Evolutionary conservation across 1,284 basidiomycete genomes (phyloP).

Genomic region (Golubevia sp.): DNA sequence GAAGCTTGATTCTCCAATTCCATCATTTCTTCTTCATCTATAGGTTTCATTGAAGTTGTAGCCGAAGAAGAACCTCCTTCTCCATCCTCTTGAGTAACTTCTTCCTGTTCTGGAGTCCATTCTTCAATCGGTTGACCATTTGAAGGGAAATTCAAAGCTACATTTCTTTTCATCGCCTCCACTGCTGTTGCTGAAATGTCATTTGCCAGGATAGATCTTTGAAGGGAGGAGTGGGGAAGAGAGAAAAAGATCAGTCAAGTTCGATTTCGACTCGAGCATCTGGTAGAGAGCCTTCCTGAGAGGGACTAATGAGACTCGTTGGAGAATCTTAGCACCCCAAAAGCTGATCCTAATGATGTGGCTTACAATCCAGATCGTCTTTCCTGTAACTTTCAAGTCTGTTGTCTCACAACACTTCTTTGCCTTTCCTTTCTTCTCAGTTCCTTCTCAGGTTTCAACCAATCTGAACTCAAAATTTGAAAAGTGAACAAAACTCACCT

Average conservation of each 20-base stretch:
- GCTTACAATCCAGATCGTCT: background rate
- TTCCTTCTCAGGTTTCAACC: background rate
- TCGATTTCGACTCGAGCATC: background rate
- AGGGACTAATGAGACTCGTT: background rate
- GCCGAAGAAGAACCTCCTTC: conserved; percentile 13
- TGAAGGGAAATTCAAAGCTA: conserved; percentile 82
- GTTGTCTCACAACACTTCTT: background rate
- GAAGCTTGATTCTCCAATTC: background rate
- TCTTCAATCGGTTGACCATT: conserved; percentile 32
- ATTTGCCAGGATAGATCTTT: conserved; percentile 87
- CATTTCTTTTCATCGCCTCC: conserved; percentile 84
- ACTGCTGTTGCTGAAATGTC: conserved; percentile 84
- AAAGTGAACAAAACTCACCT: conserved; percentile 68
- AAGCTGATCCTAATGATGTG: background rate
- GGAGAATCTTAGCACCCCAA: background rate
- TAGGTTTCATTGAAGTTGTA: background rate
- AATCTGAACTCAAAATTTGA: background rate
- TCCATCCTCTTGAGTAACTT: conserved; percentile 6
- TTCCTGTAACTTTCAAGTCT: background rate
- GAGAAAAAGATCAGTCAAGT: conserved; percentile 4
- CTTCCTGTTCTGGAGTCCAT: conserved; percentile 4
- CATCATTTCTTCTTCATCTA: background rate
- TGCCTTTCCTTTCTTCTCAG: background rate
- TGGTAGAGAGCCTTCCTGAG: no score
- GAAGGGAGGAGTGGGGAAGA: conserved; percentile 7